phyloP scores from a whole-genome alignment of 2,329 filamentous ascomycete genomes.

The Sarocladium oryzae region DNA sequence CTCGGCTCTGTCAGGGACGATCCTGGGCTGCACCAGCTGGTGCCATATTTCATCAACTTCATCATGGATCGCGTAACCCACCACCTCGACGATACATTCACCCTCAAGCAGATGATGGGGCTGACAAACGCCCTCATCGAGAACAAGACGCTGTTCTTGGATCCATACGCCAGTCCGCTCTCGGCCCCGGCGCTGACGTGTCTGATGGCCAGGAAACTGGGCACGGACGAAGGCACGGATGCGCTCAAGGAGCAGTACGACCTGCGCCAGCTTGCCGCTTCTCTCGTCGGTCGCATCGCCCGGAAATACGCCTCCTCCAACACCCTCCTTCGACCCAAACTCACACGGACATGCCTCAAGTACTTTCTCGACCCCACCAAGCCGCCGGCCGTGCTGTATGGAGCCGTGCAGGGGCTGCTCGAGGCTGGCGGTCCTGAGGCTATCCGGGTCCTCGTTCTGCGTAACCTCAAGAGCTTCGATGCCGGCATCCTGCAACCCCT shows the following conservation, averaged over 20 bases:
- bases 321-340: conserved; percentile 74
- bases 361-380: conserved; percentile 83
- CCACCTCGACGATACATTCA: conserved; percentile 81
- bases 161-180: conserved; percentile 57
- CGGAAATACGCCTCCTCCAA: conserved; percentile 76
- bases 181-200: conserved; percentile 88
- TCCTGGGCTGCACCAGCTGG: conserved; percentile 87
- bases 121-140: conserved; percentile 77
- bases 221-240: conserved; percentile 47
- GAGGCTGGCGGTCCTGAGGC: conserved; percentile 65
- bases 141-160: conserved; percentile 71
- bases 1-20: conserved; percentile 81
- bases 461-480: conserved; percentile 50
- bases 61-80: conserved; percentile 95
- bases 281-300: conserved; percentile 71
- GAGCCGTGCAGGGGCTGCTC: conserved; percentile 73
- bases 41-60: conserved; percentile 95
- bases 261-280: conserved; percentile 77
- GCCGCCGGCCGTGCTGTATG: conserved; percentile 79
- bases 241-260: conserved; percentile 62
- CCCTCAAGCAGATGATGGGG: conserved; percentile 87
- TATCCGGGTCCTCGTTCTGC: conserved; percentile 49
- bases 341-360: conserved; percentile 90
- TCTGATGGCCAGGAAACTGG: conserved; percentile 71
- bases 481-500: conserved; percentile 46